Evolutionary conservation across 2,329 filamentous ascomycete species (phyloP), one percentile per base, ranked within the genome.

Genomic region (Pezicula rhizophila): DNA sequence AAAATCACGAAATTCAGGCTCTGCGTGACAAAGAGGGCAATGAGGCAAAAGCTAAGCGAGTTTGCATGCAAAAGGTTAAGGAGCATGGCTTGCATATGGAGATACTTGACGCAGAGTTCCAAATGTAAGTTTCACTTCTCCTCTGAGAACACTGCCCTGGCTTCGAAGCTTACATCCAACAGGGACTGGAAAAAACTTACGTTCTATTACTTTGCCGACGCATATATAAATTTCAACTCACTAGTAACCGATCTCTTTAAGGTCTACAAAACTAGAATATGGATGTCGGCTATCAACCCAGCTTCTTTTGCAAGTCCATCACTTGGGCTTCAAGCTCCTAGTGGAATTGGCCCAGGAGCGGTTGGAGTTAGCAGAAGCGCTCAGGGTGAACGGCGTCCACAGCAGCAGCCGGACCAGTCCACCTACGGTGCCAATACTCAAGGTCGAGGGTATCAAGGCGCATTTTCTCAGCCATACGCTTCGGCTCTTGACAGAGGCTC

Each of bases 161-260:
- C 10, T 26, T 34, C 44, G 4, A 17, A 46, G 31, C 51, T 53
- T 49, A 55, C 44, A 28, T 38, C 37, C 14, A 37, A 39, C 2
- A 96, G 92, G 84, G 93, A 99, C 66, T 96, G 90, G 83, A 96
- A 97, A 71, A 99, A 99, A 67, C 74, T 99, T 48, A 99, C 95
- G 0, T 97, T 97, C 70, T 99, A 96, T 73, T 99, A 97, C 70
- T 99, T 96, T 66, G 92, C 93, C 47, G 91, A 96, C 64, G 84
- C 89, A 0, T 99, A 99, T 66, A 96, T 99, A 75, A 97, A 97
- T 71, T 99, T 99, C 77, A 99, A 99, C 66, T 89, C 89, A 2
- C 80, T 99, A 14, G 93, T 99, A 46, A 96, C 91, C 0, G 93
- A 99, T 65, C 77, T 99, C 11, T 99, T 97, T 79, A 97, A 97